Percentiles rank a stretch among this genome's conserved stretches.
These are phyloP conservation scores for Penicillium sp. DNA, from an alignment of 2,329 filamentous ascomycete genomes.

Conservation along the genomic window DNA sequence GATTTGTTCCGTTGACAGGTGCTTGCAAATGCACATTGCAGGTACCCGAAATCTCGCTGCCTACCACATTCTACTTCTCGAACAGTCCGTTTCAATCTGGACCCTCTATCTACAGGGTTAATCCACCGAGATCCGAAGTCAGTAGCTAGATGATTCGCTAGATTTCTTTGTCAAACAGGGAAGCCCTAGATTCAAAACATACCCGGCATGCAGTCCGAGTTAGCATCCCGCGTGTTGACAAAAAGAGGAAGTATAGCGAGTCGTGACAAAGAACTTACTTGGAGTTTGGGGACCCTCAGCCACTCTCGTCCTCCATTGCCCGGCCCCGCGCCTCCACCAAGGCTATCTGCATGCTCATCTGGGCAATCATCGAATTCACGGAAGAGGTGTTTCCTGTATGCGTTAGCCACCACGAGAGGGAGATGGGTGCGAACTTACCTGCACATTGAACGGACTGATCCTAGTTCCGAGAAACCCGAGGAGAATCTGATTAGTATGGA, in stretches of 20 bases:
- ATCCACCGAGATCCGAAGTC: not conserved
- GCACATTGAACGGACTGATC: not conserved
- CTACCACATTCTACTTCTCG: not conserved
- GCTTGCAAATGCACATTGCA: conserved; percentile 1
- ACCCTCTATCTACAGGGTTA: not conserved
- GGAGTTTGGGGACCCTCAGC: conserved; percentile 8
- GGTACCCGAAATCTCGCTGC: conserved; percentile 17
- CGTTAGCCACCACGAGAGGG: not conserved
- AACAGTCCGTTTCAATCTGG: not conserved
- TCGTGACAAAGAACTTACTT: not conserved
- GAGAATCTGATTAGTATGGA: not conserved
- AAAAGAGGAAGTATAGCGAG: not conserved
- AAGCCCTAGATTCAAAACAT: not conserved
- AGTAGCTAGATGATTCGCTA: not conserved
- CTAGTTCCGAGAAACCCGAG: not conserved
- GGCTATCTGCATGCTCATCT: not conserved
- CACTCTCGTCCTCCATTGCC: conserved; percentile 8
- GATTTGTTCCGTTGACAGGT: not conserved
- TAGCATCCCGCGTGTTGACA: not conserved
- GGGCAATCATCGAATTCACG: too few species aligned
- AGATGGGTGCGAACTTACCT: not conserved
- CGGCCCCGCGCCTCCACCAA: conserved; percentile 1
- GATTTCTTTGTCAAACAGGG: not conserved
- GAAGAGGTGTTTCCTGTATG: not conserved
- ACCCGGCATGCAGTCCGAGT: not conserved